Base-by-base conservation (phyloP, 2,329 filamentous ascomycete species). In the Penicillium sp. region DNA sequence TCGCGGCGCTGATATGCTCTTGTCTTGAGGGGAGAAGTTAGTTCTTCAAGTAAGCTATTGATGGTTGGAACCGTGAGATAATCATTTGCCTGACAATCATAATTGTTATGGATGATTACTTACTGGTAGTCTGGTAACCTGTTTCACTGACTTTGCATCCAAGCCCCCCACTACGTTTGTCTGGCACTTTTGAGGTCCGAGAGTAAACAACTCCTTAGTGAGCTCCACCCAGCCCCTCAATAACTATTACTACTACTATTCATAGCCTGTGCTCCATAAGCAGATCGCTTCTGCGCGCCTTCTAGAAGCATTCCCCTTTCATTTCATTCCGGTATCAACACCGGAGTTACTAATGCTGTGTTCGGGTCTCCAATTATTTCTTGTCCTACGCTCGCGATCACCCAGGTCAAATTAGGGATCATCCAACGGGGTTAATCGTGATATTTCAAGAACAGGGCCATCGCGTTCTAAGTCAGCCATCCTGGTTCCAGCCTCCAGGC, bases 1-100 rank as follows among this genome's bases (percentile, higher is more conserved):
- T 65, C 23, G 63, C 63, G 38, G 75, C 70, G 30, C 70, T 71
- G 11, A 89, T 78, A 45, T 30, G n/a, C 29, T 47, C 21, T 44
- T 58, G 30, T 44, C 45, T 62, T 45, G 49, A 45, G 26, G 31
- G 44, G 21, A 23, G 21, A 19, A 31, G 44, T 13, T 45, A 45
- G 21, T 41, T 41, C 35, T 41, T 41, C 35, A 41, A 5, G 5
- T 17, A 2, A 17, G 30, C 13, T 29, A 13, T 11, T 38, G 15
- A 38, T 38, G 15, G 21, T 26, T 41, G 9, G 5, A 41, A 41
- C 9, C 35, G 9, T 2, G 35, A 41, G 35, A 41, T 41, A 4
- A 15, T 13, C 11, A 11, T 11, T 15, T 41, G 35, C 13, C 15
- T 2, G 35, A 41, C 5, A 41, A 41, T 41, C 5, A 41, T 41